Conservation (phyloP, 2,329 filamentous ascomycete genomes). For the Beauveria asiatica region DNA sequence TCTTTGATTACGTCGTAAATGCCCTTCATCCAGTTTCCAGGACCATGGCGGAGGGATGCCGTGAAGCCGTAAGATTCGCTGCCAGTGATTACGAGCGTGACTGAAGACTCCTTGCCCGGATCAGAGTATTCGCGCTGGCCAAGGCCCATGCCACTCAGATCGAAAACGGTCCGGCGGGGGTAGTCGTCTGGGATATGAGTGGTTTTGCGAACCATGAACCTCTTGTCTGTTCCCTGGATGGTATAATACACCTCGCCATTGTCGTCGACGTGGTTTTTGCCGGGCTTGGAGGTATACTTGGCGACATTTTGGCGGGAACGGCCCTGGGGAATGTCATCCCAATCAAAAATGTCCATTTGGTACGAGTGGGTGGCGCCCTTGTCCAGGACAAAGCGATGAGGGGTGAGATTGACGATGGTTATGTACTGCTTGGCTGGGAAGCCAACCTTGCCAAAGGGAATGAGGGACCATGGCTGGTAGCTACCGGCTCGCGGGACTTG, state of each 20-base stretch:
- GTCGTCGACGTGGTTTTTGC: constrained; percentile 17
- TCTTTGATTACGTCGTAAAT: constrained; percentile 25
- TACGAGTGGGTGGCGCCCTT: constrained; percentile 20
- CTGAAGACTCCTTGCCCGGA: constrained; percentile 21
- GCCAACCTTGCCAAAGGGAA: constrained; percentile 10
- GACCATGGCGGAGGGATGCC: constrained; percentile 21
- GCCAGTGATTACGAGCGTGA: constrained; percentile 28
- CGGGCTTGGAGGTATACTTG: constrained; percentile 17
- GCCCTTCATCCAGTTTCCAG: constrained; percentile 25
- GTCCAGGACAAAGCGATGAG: constrained; percentile 21
- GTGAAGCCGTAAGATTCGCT: constrained; percentile 25
- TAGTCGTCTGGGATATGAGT: constrained; percentile 22
- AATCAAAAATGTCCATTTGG: constrained; percentile 25
- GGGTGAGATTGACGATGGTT: constrained; percentile 27
- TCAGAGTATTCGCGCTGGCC: constrained; percentile 26
- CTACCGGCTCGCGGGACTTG: constrained; percentile 10
- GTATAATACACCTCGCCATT: constrained; percentile 25
- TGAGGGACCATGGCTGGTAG: constrained; percentile 12
- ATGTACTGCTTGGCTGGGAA: constrained; percentile 20
- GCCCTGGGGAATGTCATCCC: constrained; percentile 25
- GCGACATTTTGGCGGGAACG: constrained; percentile 22
- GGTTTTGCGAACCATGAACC: constrained; percentile 22
- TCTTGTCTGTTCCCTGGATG: constrained; percentile 22
- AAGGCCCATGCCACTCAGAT: constrained; percentile 23
- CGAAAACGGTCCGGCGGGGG: constrained; percentile 21